Conservation (phyloP, 495 filamentous ascomycete species). For the Halenospora varia region DNA sequence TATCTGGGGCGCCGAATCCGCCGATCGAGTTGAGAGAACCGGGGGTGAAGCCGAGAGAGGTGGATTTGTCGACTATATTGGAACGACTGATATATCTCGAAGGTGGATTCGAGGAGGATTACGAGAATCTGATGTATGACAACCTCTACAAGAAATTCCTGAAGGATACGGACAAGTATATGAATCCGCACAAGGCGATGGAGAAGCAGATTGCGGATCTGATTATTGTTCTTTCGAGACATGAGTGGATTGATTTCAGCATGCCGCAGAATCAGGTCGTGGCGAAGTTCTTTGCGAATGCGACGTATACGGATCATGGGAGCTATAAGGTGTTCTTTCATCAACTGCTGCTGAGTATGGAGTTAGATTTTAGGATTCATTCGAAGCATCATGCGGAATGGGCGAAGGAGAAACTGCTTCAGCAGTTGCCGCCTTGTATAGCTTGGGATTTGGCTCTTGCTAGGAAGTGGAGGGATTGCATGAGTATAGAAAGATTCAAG, state of each 20-base stretch:
- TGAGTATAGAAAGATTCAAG: constrained; percentile 49
- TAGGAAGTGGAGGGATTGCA: constrained; percentile 62
- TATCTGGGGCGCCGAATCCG: constrained; percentile 43
- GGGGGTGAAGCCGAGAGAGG: constrained; percentile 47
- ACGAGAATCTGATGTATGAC: constrained; percentile 48
- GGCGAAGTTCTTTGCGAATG: constrained; percentile 57
- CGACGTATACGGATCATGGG: constrained; percentile 29
- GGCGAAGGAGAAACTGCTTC: constrained; percentile 52
- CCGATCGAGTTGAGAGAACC: constrained; percentile 45
- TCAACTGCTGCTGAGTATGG: constrained; percentile 64
- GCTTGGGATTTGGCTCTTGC: constrained; percentile 67
- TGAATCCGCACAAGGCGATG: constrained; percentile 49
- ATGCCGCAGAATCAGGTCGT: constrained; percentile 58
- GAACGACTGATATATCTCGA: constrained; percentile 53
- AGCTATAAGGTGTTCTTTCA: constrained; percentile 62
- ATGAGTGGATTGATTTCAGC: constrained; percentile 67
- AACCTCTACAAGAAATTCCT: constrained; percentile 47
- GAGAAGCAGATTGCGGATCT: constrained; percentile 66
- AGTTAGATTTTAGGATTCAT: constrained; percentile 60
- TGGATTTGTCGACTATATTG: constrained; percentile 47
- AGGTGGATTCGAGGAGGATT: constrained; percentile 51
- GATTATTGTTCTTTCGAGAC: constrained; percentile 55
- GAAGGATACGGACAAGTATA: constrained; percentile 45
- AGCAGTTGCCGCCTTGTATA: constrained; percentile 59
- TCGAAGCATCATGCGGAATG: constrained; percentile 45